Evolutionary conservation across 2,329 filamentous ascomycete species (phyloP).

Genomic region (Cryphonectria nitschkei): DNA sequence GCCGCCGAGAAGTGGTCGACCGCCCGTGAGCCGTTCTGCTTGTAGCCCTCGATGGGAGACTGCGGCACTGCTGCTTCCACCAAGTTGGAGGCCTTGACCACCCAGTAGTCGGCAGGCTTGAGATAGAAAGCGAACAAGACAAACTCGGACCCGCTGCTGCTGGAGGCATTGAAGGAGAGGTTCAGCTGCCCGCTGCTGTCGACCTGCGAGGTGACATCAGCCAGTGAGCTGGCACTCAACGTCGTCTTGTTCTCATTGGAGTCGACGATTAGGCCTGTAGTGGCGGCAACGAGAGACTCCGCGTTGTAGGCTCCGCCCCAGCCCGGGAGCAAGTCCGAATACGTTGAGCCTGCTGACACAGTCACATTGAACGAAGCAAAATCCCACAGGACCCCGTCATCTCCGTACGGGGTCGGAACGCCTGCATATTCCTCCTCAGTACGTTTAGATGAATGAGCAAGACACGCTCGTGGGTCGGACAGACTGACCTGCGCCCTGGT

Average conservation of each 20-base stretch:
- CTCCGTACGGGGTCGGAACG: conserved; percentile 42
- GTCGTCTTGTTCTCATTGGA: conserved; percentile 18
- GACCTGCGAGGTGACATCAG: conserved; percentile 21
- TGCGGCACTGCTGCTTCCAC: conserved; percentile 9
- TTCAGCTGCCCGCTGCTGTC: conserved; percentile 14
- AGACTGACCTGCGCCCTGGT: conserved; percentile 47
- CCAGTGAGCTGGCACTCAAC: conserved; percentile 19
- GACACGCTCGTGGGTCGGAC: background rate
- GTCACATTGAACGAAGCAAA: conserved; percentile 37
- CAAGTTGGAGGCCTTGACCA: conserved; percentile 8
- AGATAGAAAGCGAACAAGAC: conserved; percentile 24
- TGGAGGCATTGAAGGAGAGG: background rate
- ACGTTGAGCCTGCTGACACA: conserved; percentile 36
- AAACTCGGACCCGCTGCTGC: conserved; percentile 12
- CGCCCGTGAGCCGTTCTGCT: conserved; percentile 33
- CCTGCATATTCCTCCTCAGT: background rate
- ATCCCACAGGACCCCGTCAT: conserved; percentile 42
- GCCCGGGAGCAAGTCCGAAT: conserved; percentile 40
- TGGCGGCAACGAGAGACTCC: conserved; percentile 32
- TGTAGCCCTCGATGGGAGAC: conserved; percentile 12
- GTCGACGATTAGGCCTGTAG: conserved; percentile 24
- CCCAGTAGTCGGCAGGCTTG: conserved; percentile 15
- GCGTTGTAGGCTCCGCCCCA: conserved; percentile 41
- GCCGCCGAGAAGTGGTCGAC: conserved; percentile 41
- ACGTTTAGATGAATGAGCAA: background rate